Evolutionary conservation across 1,284 basidiomycete species (phyloP).

Genomic region (Phellopilus nigrolimitatus): DNA sequence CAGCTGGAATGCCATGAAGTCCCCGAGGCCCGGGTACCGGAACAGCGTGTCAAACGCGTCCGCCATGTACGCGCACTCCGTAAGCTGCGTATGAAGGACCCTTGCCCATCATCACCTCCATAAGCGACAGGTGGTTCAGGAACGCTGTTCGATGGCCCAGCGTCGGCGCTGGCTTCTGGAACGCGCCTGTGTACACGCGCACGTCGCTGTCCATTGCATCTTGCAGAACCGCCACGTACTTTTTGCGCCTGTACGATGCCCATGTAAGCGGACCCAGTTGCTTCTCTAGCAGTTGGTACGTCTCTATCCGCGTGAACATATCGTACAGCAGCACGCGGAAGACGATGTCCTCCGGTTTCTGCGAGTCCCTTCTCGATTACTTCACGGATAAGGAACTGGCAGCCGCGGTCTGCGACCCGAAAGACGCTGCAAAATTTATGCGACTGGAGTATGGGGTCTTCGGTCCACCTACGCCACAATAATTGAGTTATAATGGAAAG

Average conservation of each 20-base stretch:
- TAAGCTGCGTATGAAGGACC: slow-evolving; percentile 40
- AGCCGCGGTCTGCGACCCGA: slow-evolving; percentile 54
- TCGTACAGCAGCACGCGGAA: slow-evolving; percentile 62
- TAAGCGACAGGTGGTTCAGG: slow-evolving; percentile 49
- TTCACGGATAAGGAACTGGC: slow-evolving; percentile 52
- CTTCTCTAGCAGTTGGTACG: slow-evolving; percentile 49
- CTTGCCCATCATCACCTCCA: slow-evolving; percentile 51
- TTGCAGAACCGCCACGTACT: slow-evolving; percentile 45
- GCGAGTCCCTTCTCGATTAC: slow-evolving; percentile 60
- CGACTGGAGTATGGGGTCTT: slow-evolving; percentile 43
- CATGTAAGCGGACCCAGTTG: slow-evolving; percentile 50
- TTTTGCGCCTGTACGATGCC: slow-evolving; percentile 40
- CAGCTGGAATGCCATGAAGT: slow-evolving; percentile 56
- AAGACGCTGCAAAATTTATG: slow-evolving; percentile 59
- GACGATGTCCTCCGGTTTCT: slow-evolving; percentile 45
- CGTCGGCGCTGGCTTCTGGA: slow-evolving; percentile 55
- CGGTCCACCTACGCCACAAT: slow-evolving; percentile 52
- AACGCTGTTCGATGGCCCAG: slow-evolving; percentile 40
- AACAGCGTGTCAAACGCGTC: slow-evolving; percentile 52
- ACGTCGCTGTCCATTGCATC: slow-evolving; percentile 33
- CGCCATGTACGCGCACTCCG: slow-evolving; percentile 40
- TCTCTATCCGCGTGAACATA: slow-evolving; percentile 53
- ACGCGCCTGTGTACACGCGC: slow-evolving; percentile 57
- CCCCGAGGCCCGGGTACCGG: slow-evolving; percentile 56
- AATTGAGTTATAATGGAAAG: slow-evolving; percentile 7